Evolutionary conservation across 2,329 filamentous ascomycete species (phyloP).

Genomic region (Microthyrium microscopicum): DNA sequence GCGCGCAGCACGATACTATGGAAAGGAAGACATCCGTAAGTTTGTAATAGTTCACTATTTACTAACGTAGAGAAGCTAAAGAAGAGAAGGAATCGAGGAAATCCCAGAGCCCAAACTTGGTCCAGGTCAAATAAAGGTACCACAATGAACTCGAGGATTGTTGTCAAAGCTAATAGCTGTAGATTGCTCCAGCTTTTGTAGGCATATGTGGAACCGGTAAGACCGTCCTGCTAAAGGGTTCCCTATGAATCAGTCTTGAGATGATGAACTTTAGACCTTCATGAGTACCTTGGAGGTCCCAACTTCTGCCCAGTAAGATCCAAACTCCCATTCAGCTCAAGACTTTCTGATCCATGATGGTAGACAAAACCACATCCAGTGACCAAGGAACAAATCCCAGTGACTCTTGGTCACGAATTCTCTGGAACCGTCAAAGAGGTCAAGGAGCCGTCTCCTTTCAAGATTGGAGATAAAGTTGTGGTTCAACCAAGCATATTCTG

Average conservation of each 20-base stretch:
- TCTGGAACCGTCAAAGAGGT: constrained; percentile 14
- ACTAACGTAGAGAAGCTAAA: too few species aligned
- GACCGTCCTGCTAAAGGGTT: background rate
- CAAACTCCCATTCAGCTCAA: too few species aligned
- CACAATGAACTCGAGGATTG: too few species aligned
- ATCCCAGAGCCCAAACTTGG: too few species aligned
- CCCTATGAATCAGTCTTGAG: constrained; percentile 9
- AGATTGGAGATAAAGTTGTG: constrained; percentile 15
- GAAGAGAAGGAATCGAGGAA: too few species aligned
- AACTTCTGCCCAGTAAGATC: too few species aligned
- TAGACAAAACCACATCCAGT: constrained; percentile 13
- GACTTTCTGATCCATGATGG: too few species aligned
- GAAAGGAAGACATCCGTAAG: constrained; percentile 13
- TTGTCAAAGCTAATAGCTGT: too few species aligned
- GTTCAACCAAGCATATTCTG: constrained; percentile 17
- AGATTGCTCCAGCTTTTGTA: constrained; percentile 30
- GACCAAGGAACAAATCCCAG: constrained; percentile 12
- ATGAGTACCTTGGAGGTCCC: constrained; percentile 33
- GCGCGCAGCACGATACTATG: constrained; percentile 19
- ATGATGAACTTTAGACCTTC: constrained; percentile 23
- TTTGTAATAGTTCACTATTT: too few species aligned
- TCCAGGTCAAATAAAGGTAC: too few species aligned
- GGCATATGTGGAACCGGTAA: constrained; percentile 33
- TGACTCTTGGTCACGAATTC: constrained; percentile 19
- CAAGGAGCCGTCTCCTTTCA: constrained; percentile 11